phyloP scores from a whole-genome alignment of 331 rosid genomes.

The Cucumis variabilis region DNA sequence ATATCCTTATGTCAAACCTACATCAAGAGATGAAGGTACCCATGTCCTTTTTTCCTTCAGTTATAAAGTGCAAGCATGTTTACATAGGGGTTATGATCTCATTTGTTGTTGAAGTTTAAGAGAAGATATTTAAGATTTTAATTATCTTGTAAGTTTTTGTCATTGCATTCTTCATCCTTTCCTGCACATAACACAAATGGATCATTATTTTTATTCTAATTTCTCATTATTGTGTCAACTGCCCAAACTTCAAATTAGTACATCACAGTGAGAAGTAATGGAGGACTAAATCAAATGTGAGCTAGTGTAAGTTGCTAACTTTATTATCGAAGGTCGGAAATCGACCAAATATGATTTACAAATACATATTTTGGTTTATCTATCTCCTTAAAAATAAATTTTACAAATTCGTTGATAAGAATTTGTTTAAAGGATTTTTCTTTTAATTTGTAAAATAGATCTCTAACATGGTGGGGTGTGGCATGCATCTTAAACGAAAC shows the following conservation, averaged over 20 bases:
- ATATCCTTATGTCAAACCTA: constrained; percentile 67
- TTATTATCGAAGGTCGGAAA: not conserved
- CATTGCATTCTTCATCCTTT: not conserved
- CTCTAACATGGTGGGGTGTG: constrained; percentile 93
- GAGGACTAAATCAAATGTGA: constrained; percentile 97
- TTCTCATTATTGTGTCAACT: constrained; percentile 53
- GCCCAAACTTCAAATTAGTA: constrained; percentile 62
- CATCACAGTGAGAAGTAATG: constrained; percentile 84
- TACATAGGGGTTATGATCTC: not conserved
- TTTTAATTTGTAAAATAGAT: constrained; percentile 49
- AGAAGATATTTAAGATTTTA: not conserved
- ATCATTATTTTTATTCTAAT: constrained; percentile 8
- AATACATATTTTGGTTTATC: not conserved
- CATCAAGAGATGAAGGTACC: constrained; percentile 73
- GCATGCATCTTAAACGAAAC: constrained; percentile 90
- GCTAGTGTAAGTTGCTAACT: constrained; percentile 76
- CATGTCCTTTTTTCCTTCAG: constrained; percentile 14
- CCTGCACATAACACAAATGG: not conserved
- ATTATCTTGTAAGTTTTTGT: not conserved
- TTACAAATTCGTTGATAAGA: not conserved
- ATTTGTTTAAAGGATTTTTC: constrained; percentile 30
- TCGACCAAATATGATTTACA: not conserved
- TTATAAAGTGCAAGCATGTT: not conserved
- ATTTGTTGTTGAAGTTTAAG: not conserved
- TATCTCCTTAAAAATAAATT: not conserved